A percentile compares a stretch with the other conserved stretches of the same genome.
Conservation (phyloP, 2,329 filamentous ascomycete genomes). For the Cytospora piceae region DNA sequence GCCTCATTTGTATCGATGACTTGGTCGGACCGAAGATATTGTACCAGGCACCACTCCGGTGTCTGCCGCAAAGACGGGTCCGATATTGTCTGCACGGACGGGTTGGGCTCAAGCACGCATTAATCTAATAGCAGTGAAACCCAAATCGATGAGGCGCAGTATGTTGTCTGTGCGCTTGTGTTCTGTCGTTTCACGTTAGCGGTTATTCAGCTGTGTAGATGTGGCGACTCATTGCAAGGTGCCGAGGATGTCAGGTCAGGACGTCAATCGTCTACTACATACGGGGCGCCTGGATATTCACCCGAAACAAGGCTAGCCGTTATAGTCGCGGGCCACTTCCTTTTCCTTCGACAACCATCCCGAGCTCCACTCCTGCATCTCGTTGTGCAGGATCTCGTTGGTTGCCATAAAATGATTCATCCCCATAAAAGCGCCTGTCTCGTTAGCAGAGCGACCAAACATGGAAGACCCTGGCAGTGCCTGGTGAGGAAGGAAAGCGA, state of each 20-base stretch:
- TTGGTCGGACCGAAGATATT: background rate
- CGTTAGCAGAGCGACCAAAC: slow-evolving; percentile 13
- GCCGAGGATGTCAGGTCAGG: background rate
- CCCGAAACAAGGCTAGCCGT: slow-evolving; percentile 15
- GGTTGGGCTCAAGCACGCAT: background rate
- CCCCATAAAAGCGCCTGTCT: slow-evolving; percentile 45
- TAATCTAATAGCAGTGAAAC: slow-evolving; percentile 12
- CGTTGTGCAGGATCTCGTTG: slow-evolving; percentile 32
- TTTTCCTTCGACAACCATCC: slow-evolving; percentile 40
- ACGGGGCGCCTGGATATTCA: background rate
- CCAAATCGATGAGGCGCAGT: slow-evolving; percentile 5
- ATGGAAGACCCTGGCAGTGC: slow-evolving; percentile 16
- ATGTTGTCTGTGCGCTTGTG: slow-evolving; percentile 16
- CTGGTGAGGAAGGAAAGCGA: slow-evolving; percentile 5
- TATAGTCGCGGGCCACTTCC: slow-evolving; percentile 24
- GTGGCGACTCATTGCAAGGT: background rate
- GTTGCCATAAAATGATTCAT: slow-evolving; percentile 44
- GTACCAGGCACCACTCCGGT: background rate
- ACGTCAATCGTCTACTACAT: slow-evolving; percentile 1
- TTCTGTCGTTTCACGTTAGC: background rate
- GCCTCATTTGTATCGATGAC: background rate
- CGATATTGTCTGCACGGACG: background rate
- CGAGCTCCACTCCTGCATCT: slow-evolving; percentile 41
- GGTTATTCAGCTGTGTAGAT: background rate
- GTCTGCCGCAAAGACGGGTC: background rate